These are phyloP conservation scores for Paraconiothyrium brasiliense DNA, from an alignment of 2,329 filamentous ascomycete genomes.

Conservation along the genomic window DNA sequence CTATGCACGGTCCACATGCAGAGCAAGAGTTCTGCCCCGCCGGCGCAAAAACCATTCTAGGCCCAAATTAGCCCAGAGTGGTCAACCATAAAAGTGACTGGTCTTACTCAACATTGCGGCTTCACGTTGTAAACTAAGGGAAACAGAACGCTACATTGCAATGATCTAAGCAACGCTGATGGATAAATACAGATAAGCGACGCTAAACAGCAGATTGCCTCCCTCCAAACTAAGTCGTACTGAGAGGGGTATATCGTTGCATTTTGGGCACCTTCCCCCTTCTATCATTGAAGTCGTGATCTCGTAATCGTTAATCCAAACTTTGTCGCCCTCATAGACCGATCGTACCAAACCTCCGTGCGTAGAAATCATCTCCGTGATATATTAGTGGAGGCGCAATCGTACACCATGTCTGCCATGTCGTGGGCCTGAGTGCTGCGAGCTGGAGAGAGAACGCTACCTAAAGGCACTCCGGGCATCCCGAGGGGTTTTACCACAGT, in stretches of 20 bases:
- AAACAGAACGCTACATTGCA: neutral
- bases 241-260: conserved; percentile 47
- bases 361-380: neutral
- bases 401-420: neutral
- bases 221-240: conserved; percentile 13
- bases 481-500: neutral
- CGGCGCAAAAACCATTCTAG: neutral
- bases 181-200: conserved; percentile 2
- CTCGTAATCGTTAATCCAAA: conserved; percentile 19
- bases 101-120: neutral
- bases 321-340: neutral
- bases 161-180: neutral
- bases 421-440: no score
- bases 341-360: neutral
- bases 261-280: conserved; percentile 42
- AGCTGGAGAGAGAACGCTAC: no score
- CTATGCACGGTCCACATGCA: conserved; percentile 31
- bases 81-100: neutral
- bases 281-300: conserved; percentile 32
- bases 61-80: neutral
- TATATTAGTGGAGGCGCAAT: neutral
- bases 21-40: conserved; percentile 16
- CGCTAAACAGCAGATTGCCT: conserved; percentile 18
- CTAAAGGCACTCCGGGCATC: neutral
- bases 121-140: neutral